Percentiles rank a stretch among this genome's conserved stretches.
Conservation (phyloP, 306 rosid genomes). For the Purshia tridentata region DNA sequence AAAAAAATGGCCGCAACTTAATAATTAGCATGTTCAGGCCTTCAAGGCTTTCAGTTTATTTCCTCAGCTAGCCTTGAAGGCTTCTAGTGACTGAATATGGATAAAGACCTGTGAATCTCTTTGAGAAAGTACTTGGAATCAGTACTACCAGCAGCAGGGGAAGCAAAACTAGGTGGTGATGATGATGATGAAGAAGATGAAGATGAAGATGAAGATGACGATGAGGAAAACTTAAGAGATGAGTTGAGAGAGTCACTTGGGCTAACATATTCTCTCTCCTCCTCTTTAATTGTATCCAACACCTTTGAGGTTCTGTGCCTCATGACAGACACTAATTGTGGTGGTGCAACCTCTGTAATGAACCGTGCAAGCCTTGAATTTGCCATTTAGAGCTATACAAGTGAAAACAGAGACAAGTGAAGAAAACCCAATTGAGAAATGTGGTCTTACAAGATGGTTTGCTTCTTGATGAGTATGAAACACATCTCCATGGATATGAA, state of each 20-base stretch:
- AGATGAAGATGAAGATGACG: not conserved
- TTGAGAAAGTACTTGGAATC: constrained; percentile 31
- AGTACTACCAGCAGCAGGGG: constrained; percentile 12
- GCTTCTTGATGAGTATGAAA: constrained; percentile 33
- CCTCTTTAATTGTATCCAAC: constrained; percentile 87
- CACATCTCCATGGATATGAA: constrained; percentile 9
- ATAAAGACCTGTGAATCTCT: constrained; percentile 31
- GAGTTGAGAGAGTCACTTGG: constrained; percentile 12
- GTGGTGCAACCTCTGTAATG: constrained; percentile 90
- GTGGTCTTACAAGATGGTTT: not conserved
- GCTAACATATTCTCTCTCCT: constrained; percentile 55
- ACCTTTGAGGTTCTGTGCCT: constrained; percentile 72
- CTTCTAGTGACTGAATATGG: constrained; percentile 26
- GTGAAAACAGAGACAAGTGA: not conserved
- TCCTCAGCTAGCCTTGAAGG: not conserved
- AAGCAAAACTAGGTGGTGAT: constrained; percentile 2
- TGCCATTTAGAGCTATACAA: constrained; percentile 46
- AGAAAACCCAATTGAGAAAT: not conserved
- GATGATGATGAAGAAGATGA: constrained; percentile 2
- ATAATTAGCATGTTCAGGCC: not conserved
- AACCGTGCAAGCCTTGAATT: constrained; percentile 74
- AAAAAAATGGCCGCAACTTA: constrained; percentile 9
- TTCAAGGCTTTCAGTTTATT: constrained; percentile 4
- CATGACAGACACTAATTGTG: constrained; percentile 78
- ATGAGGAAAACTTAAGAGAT: constrained; percentile 11